Conservation (phyloP, 176 grass and related monocot genomes). For the Chloris gayana region DNA sequence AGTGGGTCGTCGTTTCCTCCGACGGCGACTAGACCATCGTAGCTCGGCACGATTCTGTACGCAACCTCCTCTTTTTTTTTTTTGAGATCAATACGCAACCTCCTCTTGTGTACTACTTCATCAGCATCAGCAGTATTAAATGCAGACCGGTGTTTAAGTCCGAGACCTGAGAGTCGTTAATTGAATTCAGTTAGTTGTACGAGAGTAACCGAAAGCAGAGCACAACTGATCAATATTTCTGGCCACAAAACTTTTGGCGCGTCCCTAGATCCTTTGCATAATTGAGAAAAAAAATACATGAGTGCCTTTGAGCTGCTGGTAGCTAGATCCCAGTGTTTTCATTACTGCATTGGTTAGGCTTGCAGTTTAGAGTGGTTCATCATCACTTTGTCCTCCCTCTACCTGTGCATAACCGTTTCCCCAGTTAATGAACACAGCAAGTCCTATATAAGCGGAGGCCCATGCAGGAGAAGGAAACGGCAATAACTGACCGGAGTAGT, state of each 20-base stretch:
- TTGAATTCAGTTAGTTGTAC: background rate
- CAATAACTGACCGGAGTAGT: no score
- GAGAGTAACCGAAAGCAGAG: conserved; percentile 33
- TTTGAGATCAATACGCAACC: no score
- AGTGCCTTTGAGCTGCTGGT: background rate
- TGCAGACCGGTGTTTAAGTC: background rate
- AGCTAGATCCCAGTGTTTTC: conserved; percentile 3
- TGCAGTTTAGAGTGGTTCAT: background rate
- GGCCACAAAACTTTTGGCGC: no score
- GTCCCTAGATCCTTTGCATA: no score
- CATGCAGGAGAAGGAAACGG: background rate
- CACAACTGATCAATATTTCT: no score
- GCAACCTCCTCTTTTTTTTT: no score
- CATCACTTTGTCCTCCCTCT: background rate
- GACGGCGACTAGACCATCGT: background rate
- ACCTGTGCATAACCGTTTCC: background rate
- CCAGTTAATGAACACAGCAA: background rate
- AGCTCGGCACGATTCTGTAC: background rate
- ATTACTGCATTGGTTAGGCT: background rate
- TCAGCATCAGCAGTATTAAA: background rate
- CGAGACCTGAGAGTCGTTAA: background rate
- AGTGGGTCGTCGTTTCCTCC: background rate
- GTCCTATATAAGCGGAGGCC: background rate
- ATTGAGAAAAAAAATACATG: no score
- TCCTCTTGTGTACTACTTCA: background rate